Base-by-base conservation (phyloP, 106 monocot genomes). In the Dioscorea dumetorum region DNA sequence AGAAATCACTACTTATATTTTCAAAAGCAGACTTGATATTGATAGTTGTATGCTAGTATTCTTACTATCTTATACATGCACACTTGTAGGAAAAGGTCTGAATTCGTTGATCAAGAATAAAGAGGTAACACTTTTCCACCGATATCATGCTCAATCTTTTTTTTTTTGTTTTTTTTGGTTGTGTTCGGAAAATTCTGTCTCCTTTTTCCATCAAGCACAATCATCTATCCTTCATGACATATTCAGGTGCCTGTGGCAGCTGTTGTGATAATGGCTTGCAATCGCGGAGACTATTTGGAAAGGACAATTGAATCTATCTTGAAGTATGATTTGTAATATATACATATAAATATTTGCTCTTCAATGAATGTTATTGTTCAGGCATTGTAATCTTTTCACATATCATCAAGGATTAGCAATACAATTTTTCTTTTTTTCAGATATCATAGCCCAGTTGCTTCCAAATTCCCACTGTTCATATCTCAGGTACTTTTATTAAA, bases 221-320 rank as follows among this genome's bases (percentile, higher is more conserved):
- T 33, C n/a, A n/a, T n/a, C n/a, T 68, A 41, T 61, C 28, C 20
- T 58, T 62, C 0, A 22, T 67, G 64, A 56, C 72, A 62, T 50
- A 16, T 49, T 67, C 73, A 97, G 97, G 67, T 65, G 28, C 82
- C 86, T 77, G 82, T 92, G 61, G 97, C 97, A 69, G 97, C 92
- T 79, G 89, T 90, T 76, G 97, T 99, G 19, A 56, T 99, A 63
- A 99, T 99, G 97, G 92, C 97, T 57, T 99, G 89, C 80, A 99
- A 90, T 87, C 81, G 97, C 4, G 84, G 84, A 57, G 97, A 99
- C 70, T 99, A 99, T 75, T 67, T 99, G 66, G 74, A 89, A 62
- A 89, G 89, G 68, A 99, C 97, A 62, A 74, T 99, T 63, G 57
- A 79, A 56, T 99, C 97, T 57, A 58, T 99, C 10, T 72, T 99